Percentiles rank a stretch among this genome's conserved stretches.
These are phyloP conservation scores for Sporothrix euskadiensis DNA, from an alignment of 2,329 filamentous ascomycete genomes.

Conservation along the genomic window DNA sequence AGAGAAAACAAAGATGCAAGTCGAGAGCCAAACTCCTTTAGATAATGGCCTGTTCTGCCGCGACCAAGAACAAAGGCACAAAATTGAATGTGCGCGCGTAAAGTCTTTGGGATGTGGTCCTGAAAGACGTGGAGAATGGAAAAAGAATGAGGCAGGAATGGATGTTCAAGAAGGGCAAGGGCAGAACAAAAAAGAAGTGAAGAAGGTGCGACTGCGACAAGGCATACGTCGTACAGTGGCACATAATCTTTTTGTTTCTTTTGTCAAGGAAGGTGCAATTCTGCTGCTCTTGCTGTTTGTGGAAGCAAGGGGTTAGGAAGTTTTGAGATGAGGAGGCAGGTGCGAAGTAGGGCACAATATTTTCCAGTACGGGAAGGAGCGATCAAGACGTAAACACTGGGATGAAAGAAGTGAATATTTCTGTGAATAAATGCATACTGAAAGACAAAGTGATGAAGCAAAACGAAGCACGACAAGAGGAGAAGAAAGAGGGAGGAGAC, in stretches of 20 bases:
- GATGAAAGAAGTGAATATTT: neutral
- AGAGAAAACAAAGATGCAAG: neutral
- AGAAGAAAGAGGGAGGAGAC: neutral
- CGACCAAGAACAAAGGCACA: constrained; percentile 4
- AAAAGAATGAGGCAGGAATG: neutral
- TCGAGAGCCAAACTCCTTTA: no score
- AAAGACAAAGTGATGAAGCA: neutral
- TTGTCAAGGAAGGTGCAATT: neutral
- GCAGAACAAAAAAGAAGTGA: neutral
- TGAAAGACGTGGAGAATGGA: neutral
- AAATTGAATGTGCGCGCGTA: neutral
- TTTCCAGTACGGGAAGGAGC: neutral
- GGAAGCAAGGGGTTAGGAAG: neutral
- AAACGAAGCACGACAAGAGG: neutral
- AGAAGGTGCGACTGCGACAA: constrained; percentile 2
- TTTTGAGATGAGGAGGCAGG: neutral
- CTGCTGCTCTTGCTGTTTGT: neutral
- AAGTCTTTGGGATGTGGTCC: neutral
- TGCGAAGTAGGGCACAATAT: constrained; percentile 4
- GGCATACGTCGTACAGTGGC: neutral
- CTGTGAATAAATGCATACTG: neutral
- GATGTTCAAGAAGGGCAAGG: neutral
- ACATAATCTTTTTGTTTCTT: neutral
- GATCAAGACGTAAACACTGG: neutral
- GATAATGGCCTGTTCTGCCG: neutral